phyloP scores from a whole-genome alignment of 2,329 filamentous ascomycete species.

The Sporothrix variecibatus region DNA sequence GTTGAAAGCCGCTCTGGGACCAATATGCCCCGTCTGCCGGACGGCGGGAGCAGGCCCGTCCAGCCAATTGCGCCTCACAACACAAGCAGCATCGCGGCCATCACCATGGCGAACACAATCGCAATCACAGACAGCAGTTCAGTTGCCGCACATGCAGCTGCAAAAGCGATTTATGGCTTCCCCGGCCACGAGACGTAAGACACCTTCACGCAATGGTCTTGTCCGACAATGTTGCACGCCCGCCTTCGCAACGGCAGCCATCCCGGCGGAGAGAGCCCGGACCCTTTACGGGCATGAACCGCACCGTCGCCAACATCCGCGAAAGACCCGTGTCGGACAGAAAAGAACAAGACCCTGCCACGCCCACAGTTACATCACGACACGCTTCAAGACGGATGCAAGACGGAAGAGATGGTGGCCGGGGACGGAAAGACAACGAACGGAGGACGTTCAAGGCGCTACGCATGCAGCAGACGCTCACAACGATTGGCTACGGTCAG shows the following conservation, averaged over 20 bases:
- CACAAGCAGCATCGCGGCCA: background rate
- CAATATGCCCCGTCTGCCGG: conserved; percentile 32
- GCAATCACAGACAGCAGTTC: background rate
- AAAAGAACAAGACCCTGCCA: conserved; percentile 30
- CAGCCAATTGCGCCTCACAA: background rate
- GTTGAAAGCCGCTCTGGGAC: conserved; percentile 27
- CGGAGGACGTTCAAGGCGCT: conserved; percentile 70
- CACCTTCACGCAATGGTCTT: conserved; percentile 62
- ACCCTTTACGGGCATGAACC: conserved; percentile 60
- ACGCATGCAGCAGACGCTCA: conserved; percentile 86
- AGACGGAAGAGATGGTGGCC: conserved; percentile 26
- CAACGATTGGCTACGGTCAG: conserved; percentile 74
- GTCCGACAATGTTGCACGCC: conserved; percentile 53
- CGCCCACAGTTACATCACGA: conserved; percentile 13
- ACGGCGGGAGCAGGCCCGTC: background rate
- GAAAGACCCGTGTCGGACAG: conserved; percentile 31
- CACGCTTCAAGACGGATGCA: conserved; percentile 16
- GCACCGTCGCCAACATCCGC: conserved; percentile 51
- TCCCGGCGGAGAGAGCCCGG: conserved; percentile 46
- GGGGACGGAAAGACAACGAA: conserved; percentile 25
- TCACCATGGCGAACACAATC: background rate
- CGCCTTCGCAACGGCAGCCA: conserved; percentile 39
- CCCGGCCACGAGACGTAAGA: conserved; percentile 23
- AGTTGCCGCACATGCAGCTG: background rate
- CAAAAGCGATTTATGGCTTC: conserved; percentile 27